Conservation (phyloP, 495 filamentous ascomycete genomes). For the Tuber aestivum region DNA sequence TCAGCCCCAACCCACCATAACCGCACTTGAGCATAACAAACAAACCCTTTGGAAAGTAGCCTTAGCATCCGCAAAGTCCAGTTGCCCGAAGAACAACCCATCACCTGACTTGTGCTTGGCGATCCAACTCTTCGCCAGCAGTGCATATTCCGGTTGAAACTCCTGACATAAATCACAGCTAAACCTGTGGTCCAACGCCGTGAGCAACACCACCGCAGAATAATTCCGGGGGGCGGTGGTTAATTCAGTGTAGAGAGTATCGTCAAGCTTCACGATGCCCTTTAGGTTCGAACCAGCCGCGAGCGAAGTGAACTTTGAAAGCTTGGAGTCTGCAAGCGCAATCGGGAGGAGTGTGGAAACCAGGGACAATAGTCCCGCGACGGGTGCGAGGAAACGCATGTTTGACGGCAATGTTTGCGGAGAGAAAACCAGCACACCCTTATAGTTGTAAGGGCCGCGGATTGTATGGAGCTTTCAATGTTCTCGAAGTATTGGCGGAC, state of each 20-base stretch:
- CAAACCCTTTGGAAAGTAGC: slow-evolving; percentile 81
- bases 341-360: slow-evolving; percentile 51
- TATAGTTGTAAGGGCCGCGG: neutral
- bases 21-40: neutral
- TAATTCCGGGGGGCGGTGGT: slow-evolving; percentile 76
- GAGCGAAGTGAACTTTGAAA: slow-evolving; percentile 60
- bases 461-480: neutral
- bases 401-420: neutral
- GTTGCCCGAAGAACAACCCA: slow-evolving; percentile 72
- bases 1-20: slow-evolving; percentile 8
- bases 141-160: slow-evolving; percentile 90
- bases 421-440: neutral
- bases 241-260: slow-evolving; percentile 65
- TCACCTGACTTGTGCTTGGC: slow-evolving; percentile 69
- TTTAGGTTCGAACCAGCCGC: slow-evolving; percentile 60
- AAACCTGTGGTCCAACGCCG: slow-evolving; percentile 76
- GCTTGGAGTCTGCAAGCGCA: slow-evolving; percentile 49
- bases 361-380: slow-evolving; percentile 56
- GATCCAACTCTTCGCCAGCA: slow-evolving; percentile 80
- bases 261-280: slow-evolving; percentile 67
- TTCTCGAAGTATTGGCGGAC: neutral
- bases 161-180: slow-evolving; percentile 81
- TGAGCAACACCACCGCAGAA: slow-evolving; percentile 73
- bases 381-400: slow-evolving; percentile 44
- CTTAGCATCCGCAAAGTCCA: slow-evolving; percentile 84